Evolutionary conservation across 208 protist species (phyloP).

Genomic region (Lotmaria passim): DNA sequence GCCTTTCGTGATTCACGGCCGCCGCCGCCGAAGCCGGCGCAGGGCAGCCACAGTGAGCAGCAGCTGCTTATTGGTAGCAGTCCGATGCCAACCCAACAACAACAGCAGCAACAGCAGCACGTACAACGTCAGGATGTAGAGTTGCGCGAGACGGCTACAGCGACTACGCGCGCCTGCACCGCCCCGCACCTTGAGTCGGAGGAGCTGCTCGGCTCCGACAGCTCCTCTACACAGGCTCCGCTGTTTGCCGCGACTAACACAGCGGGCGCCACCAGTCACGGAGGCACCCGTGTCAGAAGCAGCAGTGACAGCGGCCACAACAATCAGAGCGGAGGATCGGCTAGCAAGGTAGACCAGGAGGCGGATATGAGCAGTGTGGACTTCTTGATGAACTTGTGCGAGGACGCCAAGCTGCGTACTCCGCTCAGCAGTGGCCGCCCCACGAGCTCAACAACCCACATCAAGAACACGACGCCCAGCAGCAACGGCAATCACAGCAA

Average conservation of each 20-base stretch:
- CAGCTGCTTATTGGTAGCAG: constrained; percentile 32
- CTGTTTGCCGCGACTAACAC: neutral
- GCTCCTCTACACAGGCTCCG: constrained; percentile 9
- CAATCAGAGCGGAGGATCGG: neutral
- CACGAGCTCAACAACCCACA: too few relatives aligned
- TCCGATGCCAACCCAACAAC: constrained; percentile 21
- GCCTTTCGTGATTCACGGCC: neutral
- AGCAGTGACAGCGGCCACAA: neutral
- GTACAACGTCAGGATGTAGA: too few relatives aligned
- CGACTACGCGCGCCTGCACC: neutral
- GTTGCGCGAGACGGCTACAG: too few relatives aligned
- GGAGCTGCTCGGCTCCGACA: constrained; percentile 26
- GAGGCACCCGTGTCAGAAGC: too few relatives aligned
- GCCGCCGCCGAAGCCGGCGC: neutral
- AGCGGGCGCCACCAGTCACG: too few relatives aligned
- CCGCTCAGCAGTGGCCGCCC: constrained; percentile 35
- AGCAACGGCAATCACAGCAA: neutral
- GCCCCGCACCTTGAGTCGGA: neutral
- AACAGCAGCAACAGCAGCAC: constrained; percentile 16
- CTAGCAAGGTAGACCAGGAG: neutral
- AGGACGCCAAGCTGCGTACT: constrained; percentile 58
- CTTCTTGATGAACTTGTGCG: constrained; percentile 70
- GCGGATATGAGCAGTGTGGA: constrained; percentile 50
- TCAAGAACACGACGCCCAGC: neutral
- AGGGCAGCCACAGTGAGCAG: neutral